Base-by-base conservation (phyloP, 2,329 filamentous ascomycete species). In the Mycosphaerella arachidis region DNA sequence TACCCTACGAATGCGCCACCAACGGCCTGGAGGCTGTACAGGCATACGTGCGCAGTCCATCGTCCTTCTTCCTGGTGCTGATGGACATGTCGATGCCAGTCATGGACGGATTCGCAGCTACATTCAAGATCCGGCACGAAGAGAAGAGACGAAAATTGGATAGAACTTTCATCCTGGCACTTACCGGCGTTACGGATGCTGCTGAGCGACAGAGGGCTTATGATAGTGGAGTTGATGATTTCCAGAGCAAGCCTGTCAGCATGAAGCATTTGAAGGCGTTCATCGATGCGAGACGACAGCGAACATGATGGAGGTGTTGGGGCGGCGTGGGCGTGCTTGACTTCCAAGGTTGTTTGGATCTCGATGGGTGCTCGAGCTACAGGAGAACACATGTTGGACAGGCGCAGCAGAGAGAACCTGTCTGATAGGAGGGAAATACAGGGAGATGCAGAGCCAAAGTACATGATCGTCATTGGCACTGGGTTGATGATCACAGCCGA, bases 1-100 rank as follows among this genome's bases (percentile, higher is more conserved):
- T 50, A 27, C 48, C 48, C 20, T 50, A 50, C 45, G 24, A 56
- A 1, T 57, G 45, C n/a, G 64, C 63, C 6, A 29, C 31, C 24
- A 60, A 66, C 37, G 64, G 64, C 18, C 48, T 48, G 10, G 55
- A 64, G 24, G 45, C 45, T 29, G 18, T 48, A 10, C 18, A 10
- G 10, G n/a, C 45, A 18, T 48, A 48, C n/a, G 24, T 18, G 18
- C 18, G 18, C 45, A 9, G 18, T 29, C 45, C 45, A 7, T 4
- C 10, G 20, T 48, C 45, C 10, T 63, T 63, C 30, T 50, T 59
- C 24, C 57, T 81, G 43, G 76, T 83, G 2, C 74, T 82, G 12
- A 82, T 82, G 79, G 80, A 73, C 48, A 68, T 74, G 12, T 64
- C 61, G 12, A 74, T 74, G 72, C 72, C 72, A 1, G 61, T 72